Evolutionary conservation across 306 rosid genomes (phyloP), one percentile per base, ranked within the genome.

Genomic region (Canavalia ensiformis): DNA sequence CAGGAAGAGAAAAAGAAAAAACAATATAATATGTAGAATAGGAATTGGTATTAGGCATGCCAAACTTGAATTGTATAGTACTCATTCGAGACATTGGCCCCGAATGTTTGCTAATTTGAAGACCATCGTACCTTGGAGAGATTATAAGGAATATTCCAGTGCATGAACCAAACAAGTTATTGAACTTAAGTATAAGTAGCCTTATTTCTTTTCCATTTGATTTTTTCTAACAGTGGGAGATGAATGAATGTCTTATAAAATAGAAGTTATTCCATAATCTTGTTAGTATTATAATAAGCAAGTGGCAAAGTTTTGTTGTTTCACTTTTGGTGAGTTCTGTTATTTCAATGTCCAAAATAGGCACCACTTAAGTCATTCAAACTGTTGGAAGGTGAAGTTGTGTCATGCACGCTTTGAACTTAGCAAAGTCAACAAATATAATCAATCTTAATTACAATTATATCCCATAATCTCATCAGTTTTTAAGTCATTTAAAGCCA

Each of bases 131-230:
- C 73, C 81, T 41, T 71, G 7, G 49, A 72, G 56, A 87, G 86
- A 86, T 79, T 59, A 37, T 11, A 50, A 73, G 73, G 90, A 90
- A 90, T 86, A 88, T 89, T 89, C 84, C 37, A 9, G 78, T 84
- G 83, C 91, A 86, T 79, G 91, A 84, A 90, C 91, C 89, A 60
- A 52, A 66, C 41, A 1, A 44, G 6, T 33, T 33, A 5, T 65
- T 7, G 31, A 13, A 4, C 4, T 50, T 18, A 18, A 18, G 25
- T 18, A 18, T 18, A 18, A 18, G 55, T 78, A 7, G 4, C 25
- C 41, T 65, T 75, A 37, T 64, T 75, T 62, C 58, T 46, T 46
- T 49, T 28, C 34, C 8, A 42, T 63, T 37, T 12, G 0, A 9
- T 31, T 65, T n/a, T n/a, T n/a, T 42, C n/a, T 7, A 25, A 9